Percentiles rank a stretch among this genome's conserved stretches.
Conservation (phyloP, 305 asterid genomes). For the Fraxinus latifolia region DNA sequence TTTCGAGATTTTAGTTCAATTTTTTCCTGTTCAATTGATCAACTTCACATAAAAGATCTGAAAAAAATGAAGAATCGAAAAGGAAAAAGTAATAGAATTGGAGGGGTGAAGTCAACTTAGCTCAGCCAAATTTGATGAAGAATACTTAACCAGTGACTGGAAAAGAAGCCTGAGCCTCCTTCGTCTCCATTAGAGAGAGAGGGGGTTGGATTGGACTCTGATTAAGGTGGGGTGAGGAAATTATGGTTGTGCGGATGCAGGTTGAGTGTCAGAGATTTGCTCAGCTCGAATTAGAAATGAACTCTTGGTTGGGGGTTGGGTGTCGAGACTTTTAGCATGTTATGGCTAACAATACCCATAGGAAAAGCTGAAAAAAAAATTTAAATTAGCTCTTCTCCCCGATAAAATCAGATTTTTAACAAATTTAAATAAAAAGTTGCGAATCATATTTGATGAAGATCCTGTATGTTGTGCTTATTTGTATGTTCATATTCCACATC, state of each 20-base stretch:
- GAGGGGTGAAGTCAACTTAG: slow-evolving; percentile 33
- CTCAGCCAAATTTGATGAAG: slow-evolving; percentile 19
- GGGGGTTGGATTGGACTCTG: neutral
- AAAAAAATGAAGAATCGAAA: too few relatives aligned
- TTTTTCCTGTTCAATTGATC: too few relatives aligned
- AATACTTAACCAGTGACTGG: slow-evolving; percentile 28
- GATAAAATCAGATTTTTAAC: too few relatives aligned
- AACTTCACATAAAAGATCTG: too few relatives aligned
- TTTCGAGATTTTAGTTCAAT: too few relatives aligned
- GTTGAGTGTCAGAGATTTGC: neutral
- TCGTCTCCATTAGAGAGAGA: slow-evolving; percentile 25
- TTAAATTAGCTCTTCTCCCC: too few relatives aligned
- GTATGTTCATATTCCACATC: too few relatives aligned
- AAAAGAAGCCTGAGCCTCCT: slow-evolving; percentile 17
- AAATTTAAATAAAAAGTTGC: too few relatives aligned
- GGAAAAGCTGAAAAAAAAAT: too few relatives aligned
- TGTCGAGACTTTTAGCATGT: neutral
- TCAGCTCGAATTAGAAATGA: slow-evolving; percentile 12
- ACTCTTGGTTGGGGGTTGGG: neutral
- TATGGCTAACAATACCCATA: too few relatives aligned
- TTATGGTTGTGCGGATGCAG: slow-evolving; percentile 12
- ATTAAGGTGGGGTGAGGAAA: neutral
- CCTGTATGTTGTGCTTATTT: too few relatives aligned
- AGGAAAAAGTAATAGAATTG: slow-evolving; percentile 10
- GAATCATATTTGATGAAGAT: too few relatives aligned